Conservation (phyloP, 2,329 filamentous ascomycete genomes). For the Amesomyces nigricolor region DNA sequence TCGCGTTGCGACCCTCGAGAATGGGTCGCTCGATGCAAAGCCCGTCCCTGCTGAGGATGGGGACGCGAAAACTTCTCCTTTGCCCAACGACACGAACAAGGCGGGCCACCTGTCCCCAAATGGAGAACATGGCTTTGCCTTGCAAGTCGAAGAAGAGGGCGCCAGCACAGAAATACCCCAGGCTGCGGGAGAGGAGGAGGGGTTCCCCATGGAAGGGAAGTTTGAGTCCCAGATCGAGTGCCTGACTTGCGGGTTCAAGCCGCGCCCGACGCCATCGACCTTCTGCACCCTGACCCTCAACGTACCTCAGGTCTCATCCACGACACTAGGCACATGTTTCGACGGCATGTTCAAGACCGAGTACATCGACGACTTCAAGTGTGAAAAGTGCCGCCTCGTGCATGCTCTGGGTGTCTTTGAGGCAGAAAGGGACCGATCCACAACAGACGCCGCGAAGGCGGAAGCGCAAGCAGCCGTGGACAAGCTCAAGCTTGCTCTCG, state of each 20-base stretch:
- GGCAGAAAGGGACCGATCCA: conserved; percentile 51
- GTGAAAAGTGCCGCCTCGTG: conserved; percentile 83
- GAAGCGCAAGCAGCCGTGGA: conserved; percentile 54
- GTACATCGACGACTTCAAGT: conserved; percentile 94
- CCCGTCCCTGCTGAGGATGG: neutral
- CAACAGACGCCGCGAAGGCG: conserved; percentile 46
- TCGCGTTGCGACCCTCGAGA: conserved; percentile 27
- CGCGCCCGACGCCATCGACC: conserved; percentile 72
- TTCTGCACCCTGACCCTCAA: conserved; percentile 92
- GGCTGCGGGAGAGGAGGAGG: conserved; percentile 51
- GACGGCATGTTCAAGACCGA: conserved; percentile 93
- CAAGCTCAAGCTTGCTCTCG: conserved; percentile 63
- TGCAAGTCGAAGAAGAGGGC: conserved; percentile 5
- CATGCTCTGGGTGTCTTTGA: conserved; percentile 65
- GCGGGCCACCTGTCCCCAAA: neutral
- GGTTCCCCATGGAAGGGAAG: conserved; percentile 87
- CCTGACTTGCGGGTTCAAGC: conserved; percentile 81
- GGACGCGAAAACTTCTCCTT: neutral
- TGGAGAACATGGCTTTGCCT: neutral
- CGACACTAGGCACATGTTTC: conserved; percentile 80
- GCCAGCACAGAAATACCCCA: conserved; percentile 20
- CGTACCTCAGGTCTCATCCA: conserved; percentile 77
- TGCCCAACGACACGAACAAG: neutral
- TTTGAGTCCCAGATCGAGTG: conserved; percentile 96
- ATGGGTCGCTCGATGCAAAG: neutral